Base-by-base conservation (phyloP, 108 stramenopile species). In the Cylindrotheca fusiformis region DNA sequence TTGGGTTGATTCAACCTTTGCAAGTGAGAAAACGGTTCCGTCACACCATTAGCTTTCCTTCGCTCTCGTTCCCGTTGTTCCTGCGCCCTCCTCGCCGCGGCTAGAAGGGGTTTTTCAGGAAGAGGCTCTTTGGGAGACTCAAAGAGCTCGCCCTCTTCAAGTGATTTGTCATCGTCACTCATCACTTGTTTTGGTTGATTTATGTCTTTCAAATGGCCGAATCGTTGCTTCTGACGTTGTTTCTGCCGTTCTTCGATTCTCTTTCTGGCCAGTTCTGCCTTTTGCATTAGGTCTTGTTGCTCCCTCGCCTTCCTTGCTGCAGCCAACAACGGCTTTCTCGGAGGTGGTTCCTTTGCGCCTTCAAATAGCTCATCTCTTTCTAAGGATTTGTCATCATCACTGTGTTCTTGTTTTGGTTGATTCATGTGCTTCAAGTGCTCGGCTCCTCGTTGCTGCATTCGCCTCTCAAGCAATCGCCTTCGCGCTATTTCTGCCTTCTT, bases 1-100 rank as follows among this genome's bases (percentile, higher is more conserved):
- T 20, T 56, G 17, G 62, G 62, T 27, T 63, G 62, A 25, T 63
- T 63, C 49, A 63, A 31, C 2, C 27, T 22, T 23, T 44, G 41
- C 14, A 53, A n/a, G 27, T 53, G 53, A n/a, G n/a, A n/a, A n/a
- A n/a, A n/a, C n/a, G n/a, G n/a, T 2, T 50, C 50, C n/a, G 55
- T 23, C 24, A 25, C 21, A 14, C 14, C 20, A 52, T 52, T 22
- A 22, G 23, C 26, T 25, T 52, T 52, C 22, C 52, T 20, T 25
- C 26, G 24, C 4, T 52, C 52, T 25, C 14, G 1, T 25, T 52
- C 52, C 6, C 24, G 24, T 4, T 28, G 29, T 32, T 31, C 29
- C 1, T 31, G 55, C 0, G 58, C 49, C 30, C 51, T 63, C 61
- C 30, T n/a, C 2, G 61, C 61, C 19, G 55, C 55, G 17, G 55